Evolutionary conservation across 2,329 filamentous ascomycete genomes (phyloP).

Genomic region (Phyllosticta citriasiana): DNA sequence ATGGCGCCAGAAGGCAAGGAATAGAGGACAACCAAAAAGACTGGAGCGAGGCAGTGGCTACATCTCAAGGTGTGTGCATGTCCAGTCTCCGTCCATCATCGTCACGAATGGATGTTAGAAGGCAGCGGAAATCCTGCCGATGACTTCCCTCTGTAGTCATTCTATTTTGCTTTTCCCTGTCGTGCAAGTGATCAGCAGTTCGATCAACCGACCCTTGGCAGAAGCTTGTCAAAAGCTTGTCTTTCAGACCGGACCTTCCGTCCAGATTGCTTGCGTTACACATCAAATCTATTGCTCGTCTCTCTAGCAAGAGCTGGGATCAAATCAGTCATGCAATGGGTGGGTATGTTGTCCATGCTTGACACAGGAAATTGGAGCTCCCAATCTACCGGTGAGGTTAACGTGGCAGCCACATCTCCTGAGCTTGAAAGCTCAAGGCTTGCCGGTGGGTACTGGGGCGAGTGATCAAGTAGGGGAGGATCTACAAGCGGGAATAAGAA

Average conservation of each 20-base stretch:
- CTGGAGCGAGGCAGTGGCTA: not conserved
- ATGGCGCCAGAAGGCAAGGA: not conserved
- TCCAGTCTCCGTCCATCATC: not conserved
- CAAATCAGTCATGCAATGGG: not conserved
- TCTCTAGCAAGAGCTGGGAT: not conserved
- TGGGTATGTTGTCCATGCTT: not conserved
- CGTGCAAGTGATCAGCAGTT: not conserved
- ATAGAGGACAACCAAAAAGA: not conserved
- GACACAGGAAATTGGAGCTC: not conserved
- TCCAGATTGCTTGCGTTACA: not conserved
- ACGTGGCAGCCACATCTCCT: too few relatives aligned
- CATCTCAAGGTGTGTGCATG: not conserved
- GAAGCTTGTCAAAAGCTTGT: not conserved
- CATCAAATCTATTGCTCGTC: not conserved
- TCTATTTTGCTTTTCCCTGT: not conserved
- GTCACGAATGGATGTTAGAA: not conserved
- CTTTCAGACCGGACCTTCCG: not conserved
- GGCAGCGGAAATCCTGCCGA: not conserved
- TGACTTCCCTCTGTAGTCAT: not conserved
- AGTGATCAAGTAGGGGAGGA: too few relatives aligned
- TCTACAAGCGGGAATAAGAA: too few relatives aligned
- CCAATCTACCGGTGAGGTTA: not conserved
- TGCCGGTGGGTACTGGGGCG: too few relatives aligned
- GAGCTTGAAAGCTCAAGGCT: too few relatives aligned
- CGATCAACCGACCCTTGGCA: not conserved